These are phyloP conservation scores for Colletotrichum brevisporum DNA, from an alignment of 2,329 filamentous ascomycete species.

Conservation along the genomic window DNA sequence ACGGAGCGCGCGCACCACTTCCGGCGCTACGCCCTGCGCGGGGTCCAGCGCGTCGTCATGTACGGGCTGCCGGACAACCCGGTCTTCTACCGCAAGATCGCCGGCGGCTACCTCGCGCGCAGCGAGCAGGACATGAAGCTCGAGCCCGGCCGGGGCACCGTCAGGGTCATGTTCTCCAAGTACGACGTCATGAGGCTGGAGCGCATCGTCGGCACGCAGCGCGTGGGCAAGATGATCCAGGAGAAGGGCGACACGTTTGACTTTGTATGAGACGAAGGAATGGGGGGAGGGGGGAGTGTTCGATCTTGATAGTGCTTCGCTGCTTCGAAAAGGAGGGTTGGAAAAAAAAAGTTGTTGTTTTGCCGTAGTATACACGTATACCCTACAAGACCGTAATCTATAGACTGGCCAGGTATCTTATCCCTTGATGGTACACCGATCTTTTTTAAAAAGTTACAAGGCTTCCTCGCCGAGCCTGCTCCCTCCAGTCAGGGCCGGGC, in stretches of 20 bases:
- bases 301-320: constrained; percentile 1
- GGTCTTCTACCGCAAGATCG: constrained; percentile 82
- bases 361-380: constrained; percentile 41
- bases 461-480: too few relatives aligned
- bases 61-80: constrained; percentile 94
- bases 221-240: constrained; percentile 86
- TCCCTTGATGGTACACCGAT: constrained; percentile 31
- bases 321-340: constrained; percentile 7
- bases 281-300: constrained; percentile 22
- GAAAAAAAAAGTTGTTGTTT: constrained; percentile 31
- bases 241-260: constrained; percentile 94
- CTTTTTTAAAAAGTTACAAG: constrained; percentile 20
- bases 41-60: constrained; percentile 87
- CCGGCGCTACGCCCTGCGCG: constrained; percentile 85
- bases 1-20: constrained; percentile 98
- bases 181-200: constrained; percentile 93
- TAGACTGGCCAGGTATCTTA: constrained; percentile 39
- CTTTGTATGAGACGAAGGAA: constrained; percentile 76
- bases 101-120: constrained; percentile 75
- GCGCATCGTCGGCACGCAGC: constrained; percentile 84
- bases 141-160: constrained; percentile 71
- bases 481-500: too few relatives aligned
- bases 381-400: constrained; percentile 39
- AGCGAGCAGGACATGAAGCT: constrained; percentile 70
- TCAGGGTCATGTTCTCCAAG: constrained; percentile 81